These are phyloP conservation scores for Phytophthora boehmeriae DNA, from an alignment of 352 stramenopile species.

Conservation along the genomic window DNA sequence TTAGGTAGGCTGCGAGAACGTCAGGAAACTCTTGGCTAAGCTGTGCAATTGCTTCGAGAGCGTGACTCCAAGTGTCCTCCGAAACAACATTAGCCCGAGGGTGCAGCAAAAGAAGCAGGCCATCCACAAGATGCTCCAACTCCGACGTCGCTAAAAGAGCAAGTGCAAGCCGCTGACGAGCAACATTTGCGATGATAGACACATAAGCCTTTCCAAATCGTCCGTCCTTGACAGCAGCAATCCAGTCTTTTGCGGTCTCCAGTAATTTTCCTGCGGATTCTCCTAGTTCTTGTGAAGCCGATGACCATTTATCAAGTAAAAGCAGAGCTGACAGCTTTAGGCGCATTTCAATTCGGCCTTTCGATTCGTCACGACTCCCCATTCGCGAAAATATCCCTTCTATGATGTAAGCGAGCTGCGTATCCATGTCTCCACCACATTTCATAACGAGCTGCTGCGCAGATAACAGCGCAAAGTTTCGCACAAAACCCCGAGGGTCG, in stretches of 20 bases:
- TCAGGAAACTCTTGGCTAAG: slow-evolving; percentile 30
- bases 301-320: slow-evolving; percentile 35
- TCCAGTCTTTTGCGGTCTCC: slow-evolving; percentile 11
- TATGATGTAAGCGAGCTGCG: slow-evolving; percentile 16
- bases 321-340: slow-evolving; percentile 41
- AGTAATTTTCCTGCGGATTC: slow-evolving; percentile 24
- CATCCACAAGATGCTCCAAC: slow-evolving; percentile 13
- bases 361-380: not conserved
- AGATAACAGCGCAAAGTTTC: slow-evolving; percentile 39
- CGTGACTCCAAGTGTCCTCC: slow-evolving; percentile 24
- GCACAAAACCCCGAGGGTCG: slow-evolving; percentile 35
- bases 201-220: slow-evolving; percentile 34
- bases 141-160: not conserved
- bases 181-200: slow-evolving; percentile 29
- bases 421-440: slow-evolving; percentile 7
- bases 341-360: slow-evolving; percentile 12
- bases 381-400: slow-evolving; percentile 31
- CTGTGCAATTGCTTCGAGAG: slow-evolving; percentile 21
- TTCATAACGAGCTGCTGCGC: slow-evolving; percentile 32
- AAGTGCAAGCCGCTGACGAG: slow-evolving; percentile 17
- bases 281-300: slow-evolving; percentile 12
- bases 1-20: slow-evolving; percentile 10
- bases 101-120: slow-evolving; percentile 38
- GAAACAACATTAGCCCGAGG: slow-evolving; percentile 26
- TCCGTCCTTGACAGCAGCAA: slow-evolving; percentile 21